Evolutionary conservation across 2,329 filamentous ascomycete species (phyloP).

Genomic region (Cercospora zeae-maydis): DNA sequence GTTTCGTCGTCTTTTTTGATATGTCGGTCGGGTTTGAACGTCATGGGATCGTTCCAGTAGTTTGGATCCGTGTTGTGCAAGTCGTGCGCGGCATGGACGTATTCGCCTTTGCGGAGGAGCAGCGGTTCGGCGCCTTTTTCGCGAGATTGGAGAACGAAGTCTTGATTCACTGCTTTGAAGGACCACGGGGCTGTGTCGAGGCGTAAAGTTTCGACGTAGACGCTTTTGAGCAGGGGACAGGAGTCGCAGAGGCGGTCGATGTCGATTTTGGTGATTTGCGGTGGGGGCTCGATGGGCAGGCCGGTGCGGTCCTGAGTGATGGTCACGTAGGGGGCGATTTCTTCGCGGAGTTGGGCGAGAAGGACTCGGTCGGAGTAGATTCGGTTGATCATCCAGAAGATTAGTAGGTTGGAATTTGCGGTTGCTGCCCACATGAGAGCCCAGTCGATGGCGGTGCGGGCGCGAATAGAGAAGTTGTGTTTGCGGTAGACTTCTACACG

Average conservation of each 20-base stretch:
- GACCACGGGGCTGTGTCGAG: conserved; percentile 38
- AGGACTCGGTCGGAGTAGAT: conserved; percentile 36
- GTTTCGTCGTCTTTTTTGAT: conserved; percentile 31
- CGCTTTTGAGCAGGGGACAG: conserved; percentile 39
- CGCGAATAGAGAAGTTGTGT: conserved; percentile 31
- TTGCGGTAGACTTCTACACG: conserved; percentile 34
- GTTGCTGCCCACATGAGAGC: conserved; percentile 55
- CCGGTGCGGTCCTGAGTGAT: conserved; percentile 32
- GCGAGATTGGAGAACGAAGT: conserved; percentile 36
- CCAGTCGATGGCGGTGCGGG: conserved; percentile 41
- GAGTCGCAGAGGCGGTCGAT: conserved; percentile 33
- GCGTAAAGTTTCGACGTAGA: conserved; percentile 39
- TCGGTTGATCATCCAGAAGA: conserved; percentile 40
- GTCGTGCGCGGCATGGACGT: conserved; percentile 38
- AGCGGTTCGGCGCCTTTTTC: conserved; percentile 36
- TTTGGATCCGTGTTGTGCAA: conserved; percentile 38
- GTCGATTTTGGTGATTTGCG: conserved; percentile 34
- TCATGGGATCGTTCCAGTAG: conserved; percentile 34
- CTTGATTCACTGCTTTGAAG: conserved; percentile 35
- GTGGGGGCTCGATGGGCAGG: conserved; percentile 35
- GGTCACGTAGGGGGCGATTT: conserved; percentile 34
- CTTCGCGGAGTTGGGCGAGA: conserved; percentile 35
- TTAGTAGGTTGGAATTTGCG: conserved; percentile 50
- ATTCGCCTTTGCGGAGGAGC: conserved; percentile 37
- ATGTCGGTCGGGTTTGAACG: conserved; percentile 36